Evolutionary conservation across 192 early-diverging fungal genomes (phyloP), one percentile per base, ranked within the genome.

Genomic region (Thoreauomyces humboldtii): DNA sequence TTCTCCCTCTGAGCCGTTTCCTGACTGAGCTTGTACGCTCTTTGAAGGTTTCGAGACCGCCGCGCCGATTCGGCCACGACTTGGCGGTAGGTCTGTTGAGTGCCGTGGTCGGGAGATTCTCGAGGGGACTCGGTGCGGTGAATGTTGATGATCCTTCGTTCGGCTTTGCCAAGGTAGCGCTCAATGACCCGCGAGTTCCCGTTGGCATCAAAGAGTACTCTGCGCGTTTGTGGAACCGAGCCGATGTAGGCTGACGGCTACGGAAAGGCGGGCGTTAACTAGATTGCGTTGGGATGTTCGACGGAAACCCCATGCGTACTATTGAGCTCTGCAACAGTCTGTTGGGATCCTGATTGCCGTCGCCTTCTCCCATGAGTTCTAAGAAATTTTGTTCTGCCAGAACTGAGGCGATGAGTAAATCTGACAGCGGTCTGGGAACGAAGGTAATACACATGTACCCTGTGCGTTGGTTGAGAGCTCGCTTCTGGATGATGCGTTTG

Each of bases 161-260:
- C 57, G 54, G 46, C 33, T 63, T 58, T 71, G 1, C 69, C 69
- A 35, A 71, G 44, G 53, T 71, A 71, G 15, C 51, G 45, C 4
- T 15, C 43, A 22, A 71, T 52, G 32, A 71, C 25, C 15, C 22
- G 35, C 2, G 51, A 45, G 48, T 56, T 71, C 2, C 61, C 57
- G 43, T 71, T 46, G 6, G 55, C 51, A 48, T 71, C 69, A 54
- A 71, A 71, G 41, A 70, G 54, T 15, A 71, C 56, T 9, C 69
- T 32, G 4, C 36, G 60, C 7, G 52, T 71, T 41, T 65, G 61
- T 3, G 69, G 61, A 4, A 43, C 53, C n/a, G 62, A 41, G n/a
- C 62, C 62, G 1, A 51, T 28, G 54, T 43, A 65, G 9, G 69
- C 72, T 28, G 59, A 38, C n/a, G 54, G 48, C 66, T 67, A 37